These are phyloP conservation scores for Graphiopsis chlorocephala DNA, from an alignment of 2,329 filamentous ascomycete genomes.

Conservation along the genomic window DNA sequence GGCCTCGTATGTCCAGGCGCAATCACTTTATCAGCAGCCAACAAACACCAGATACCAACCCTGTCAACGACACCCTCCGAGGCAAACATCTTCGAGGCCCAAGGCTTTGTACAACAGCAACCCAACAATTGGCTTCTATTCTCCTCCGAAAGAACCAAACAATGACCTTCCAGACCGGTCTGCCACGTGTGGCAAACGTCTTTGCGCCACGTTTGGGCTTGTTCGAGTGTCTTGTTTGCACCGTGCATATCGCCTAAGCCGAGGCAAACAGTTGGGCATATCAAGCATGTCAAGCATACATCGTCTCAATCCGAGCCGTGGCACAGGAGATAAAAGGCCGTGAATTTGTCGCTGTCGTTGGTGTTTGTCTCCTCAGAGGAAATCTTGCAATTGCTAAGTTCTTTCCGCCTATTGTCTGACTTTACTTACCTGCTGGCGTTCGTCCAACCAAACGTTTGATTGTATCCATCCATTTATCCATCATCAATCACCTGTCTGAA, in stretches of 20 bases:
- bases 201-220: conserved; percentile 13
- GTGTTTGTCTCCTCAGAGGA: background rate
- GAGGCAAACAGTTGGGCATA: conserved; percentile 16
- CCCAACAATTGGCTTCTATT: background rate
- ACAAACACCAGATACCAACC: background rate
- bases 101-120: conserved; percentile 8
- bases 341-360: background rate
- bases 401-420: conserved; percentile 8
- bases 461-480: background rate
- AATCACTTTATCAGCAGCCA: background rate
- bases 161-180: background rate
- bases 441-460: background rate
- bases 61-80: background rate
- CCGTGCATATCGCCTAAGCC: conserved; percentile 12
- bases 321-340: conserved; percentile 14
- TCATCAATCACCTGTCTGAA: background rate
- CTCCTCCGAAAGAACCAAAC: conserved; percentile 11
- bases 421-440: background rate
- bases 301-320: background rate
- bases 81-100: conserved; percentile 1
- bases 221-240: conserved; percentile 14
- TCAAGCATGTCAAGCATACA: conserved; percentile 2
- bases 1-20: background rate
- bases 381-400: background rate
- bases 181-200: conserved; percentile 12